These are phyloP conservation scores for Amanita muscaria DNA, from an alignment of 768 basidiomycete species.

Conservation along the genomic window DNA sequence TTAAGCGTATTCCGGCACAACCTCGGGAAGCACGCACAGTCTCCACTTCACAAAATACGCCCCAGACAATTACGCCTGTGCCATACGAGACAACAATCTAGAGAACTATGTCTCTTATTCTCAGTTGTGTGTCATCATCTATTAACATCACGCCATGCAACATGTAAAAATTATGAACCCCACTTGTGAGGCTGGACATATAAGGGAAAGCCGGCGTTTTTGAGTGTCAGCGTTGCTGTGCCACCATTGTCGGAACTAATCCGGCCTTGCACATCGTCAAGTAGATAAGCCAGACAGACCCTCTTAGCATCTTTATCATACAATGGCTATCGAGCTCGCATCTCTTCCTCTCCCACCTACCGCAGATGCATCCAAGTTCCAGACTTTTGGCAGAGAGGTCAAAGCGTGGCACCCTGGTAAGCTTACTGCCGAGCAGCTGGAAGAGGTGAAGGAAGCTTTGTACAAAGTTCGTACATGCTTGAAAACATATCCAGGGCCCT, in stretches of 20 bases:
- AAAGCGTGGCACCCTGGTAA: constrained; percentile 61
- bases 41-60: constrained; percentile 62
- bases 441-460: constrained; percentile 59
- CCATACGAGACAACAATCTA: constrained; percentile 97
- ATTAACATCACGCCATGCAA: constrained; percentile 22
- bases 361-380: constrained; percentile 58
- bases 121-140: constrained; percentile 18
- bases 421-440: constrained; percentile 51
- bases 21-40: constrained; percentile 78
- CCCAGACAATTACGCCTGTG: constrained; percentile 89
- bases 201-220: constrained; percentile 9
- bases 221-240: too few relatives aligned
- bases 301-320: constrained; percentile 3
- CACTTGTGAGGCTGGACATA: not conserved
- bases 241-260: too few relatives aligned
- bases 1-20: constrained; percentile 79
- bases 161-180: constrained; percentile 13
- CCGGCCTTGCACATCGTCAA: too few relatives aligned
- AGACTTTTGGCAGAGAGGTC: constrained; percentile 70
- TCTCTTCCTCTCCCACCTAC: constrained; percentile 67
- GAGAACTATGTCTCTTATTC: constrained; percentile 22
- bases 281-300: not conserved
- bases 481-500: constrained; percentile 3
- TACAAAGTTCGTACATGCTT: constrained; percentile 51
- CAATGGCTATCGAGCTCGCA: constrained; percentile 59